Conservation (phyloP, 441 rosid species). For the Populus hybrid region DNA sequence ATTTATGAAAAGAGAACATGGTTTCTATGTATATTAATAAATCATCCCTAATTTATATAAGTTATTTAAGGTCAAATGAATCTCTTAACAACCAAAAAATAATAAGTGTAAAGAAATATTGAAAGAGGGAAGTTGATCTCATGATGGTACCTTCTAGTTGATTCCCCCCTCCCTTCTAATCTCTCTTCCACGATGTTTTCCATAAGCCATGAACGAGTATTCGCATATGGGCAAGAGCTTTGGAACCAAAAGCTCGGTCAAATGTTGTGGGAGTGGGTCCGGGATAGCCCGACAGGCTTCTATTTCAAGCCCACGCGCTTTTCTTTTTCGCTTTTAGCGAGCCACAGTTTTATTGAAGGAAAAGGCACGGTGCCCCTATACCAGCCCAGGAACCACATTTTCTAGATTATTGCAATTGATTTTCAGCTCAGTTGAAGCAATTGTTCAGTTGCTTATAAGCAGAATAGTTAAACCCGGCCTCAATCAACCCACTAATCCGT, state of each 20-base stretch:
- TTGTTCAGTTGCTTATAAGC: too few species aligned
- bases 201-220: neutral
- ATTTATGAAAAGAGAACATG: too few species aligned
- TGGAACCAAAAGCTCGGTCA: neutral
- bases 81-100: neutral
- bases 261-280: neutral
- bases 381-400: neutral
- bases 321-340: neutral
- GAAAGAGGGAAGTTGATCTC: neutral
- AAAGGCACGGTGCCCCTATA: neutral
- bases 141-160: neutral
- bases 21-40: too few species aligned
- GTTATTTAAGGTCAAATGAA: neutral
- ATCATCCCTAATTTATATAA: too few species aligned
- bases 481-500: too few species aligned
- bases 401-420: neutral
- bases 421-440: neutral
- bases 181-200: neutral
- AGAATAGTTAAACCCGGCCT: too few species aligned
- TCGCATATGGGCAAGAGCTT: neutral
- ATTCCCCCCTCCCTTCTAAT: neutral
- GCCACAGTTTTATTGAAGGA: neutral
- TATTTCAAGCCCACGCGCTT: slow-evolving; percentile 21
- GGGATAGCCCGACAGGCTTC: slow-evolving; percentile 21
- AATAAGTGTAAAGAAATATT: too few species aligned